These are phyloP conservation scores for Piper longum DNA, from an alignment of 164 flowering plant genomes.

Conservation along the genomic window DNA sequence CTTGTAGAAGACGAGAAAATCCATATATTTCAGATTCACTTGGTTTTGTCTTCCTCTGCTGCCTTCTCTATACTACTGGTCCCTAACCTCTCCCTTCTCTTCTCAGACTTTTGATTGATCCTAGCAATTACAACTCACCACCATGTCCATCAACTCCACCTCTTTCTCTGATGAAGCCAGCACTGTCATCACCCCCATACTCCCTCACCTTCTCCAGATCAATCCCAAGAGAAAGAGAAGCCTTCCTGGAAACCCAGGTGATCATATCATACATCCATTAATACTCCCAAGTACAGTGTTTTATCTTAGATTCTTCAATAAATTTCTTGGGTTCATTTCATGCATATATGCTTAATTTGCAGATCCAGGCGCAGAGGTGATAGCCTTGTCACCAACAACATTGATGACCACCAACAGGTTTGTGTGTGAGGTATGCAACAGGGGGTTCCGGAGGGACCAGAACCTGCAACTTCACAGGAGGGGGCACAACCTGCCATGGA, in stretches of 20 bases:
- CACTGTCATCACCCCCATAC: slow-evolving; percentile 17
- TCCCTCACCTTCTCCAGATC: slow-evolving; percentile 18
- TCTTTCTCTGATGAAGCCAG: slow-evolving; percentile 64
- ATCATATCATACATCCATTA: too few species aligned
- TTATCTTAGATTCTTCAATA: too few species aligned
- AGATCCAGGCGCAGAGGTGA: slow-evolving; percentile 94
- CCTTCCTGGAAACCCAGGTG: slow-evolving; percentile 90
- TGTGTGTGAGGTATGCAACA: slow-evolving; percentile 90
- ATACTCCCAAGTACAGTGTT: too few species aligned
- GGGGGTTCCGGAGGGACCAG: slow-evolving; percentile 94
- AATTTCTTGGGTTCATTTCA: too few species aligned
- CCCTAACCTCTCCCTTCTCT: slow-evolving; percentile 29
- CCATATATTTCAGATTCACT: slow-evolving; percentile 1
- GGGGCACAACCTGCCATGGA: slow-evolving; percentile 97
- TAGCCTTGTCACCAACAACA: slow-evolving; percentile 75
- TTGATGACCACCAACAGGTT: slow-evolving; percentile 77
- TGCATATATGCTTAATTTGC: slow-evolving; percentile 1
- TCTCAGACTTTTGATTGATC: neutral
- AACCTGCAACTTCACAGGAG: slow-evolving; percentile 89
- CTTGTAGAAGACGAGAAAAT: slow-evolving; percentile 1
- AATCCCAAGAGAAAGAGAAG: slow-evolving; percentile 64
- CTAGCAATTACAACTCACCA: neutral
- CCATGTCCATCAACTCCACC: slow-evolving; percentile 48
- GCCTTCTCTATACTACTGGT: slow-evolving; percentile 15
- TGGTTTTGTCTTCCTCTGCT: slow-evolving; percentile 4